phyloP scores from a whole-genome alignment of 148 eudicot species.

The Agrostemma githago region DNA sequence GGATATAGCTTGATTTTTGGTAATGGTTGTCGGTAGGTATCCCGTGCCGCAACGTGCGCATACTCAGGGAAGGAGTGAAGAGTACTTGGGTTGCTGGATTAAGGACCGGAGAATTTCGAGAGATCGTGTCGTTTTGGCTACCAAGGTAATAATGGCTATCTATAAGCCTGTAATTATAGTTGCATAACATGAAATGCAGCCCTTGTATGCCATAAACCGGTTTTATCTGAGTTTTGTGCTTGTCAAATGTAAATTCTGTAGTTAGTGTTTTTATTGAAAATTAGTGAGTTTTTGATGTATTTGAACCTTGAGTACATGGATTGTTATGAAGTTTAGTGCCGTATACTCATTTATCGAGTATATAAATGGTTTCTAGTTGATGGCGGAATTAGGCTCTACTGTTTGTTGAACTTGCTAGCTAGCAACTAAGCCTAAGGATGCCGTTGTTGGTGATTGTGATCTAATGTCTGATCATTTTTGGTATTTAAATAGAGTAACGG shows the following conservation, averaged over 20 bases:
- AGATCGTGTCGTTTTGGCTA: slow-evolving; percentile 60
- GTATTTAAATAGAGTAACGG: neutral
- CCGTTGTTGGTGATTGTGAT: neutral
- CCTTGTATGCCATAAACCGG: too few species aligned
- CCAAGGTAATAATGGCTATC: slow-evolving; percentile 43
- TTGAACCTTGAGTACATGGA: neutral
- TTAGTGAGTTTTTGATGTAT: neutral
- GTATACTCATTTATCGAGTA: neutral
- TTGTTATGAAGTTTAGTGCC: neutral
- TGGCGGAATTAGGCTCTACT: neutral
- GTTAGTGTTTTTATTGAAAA: neutral
- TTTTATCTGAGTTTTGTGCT: too few species aligned
- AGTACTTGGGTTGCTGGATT: slow-evolving; percentile 81
- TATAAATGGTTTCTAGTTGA: neutral
- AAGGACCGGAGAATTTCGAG: slow-evolving; percentile 47
- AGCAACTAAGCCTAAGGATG: neutral
- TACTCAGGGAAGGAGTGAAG: slow-evolving; percentile 89
- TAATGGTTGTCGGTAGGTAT: slow-evolving; percentile 42
- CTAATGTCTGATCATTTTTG: neutral
- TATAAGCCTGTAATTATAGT: too few species aligned
- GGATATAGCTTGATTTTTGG: neutral
- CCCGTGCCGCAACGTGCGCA: slow-evolving; percentile 83
- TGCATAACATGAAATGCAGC: too few species aligned
- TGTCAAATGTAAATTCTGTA: slow-evolving; percentile 1
- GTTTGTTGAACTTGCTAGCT: neutral